Base-by-base conservation (phyloP, 257 asterid species). In the Plantago ovata region DNA sequence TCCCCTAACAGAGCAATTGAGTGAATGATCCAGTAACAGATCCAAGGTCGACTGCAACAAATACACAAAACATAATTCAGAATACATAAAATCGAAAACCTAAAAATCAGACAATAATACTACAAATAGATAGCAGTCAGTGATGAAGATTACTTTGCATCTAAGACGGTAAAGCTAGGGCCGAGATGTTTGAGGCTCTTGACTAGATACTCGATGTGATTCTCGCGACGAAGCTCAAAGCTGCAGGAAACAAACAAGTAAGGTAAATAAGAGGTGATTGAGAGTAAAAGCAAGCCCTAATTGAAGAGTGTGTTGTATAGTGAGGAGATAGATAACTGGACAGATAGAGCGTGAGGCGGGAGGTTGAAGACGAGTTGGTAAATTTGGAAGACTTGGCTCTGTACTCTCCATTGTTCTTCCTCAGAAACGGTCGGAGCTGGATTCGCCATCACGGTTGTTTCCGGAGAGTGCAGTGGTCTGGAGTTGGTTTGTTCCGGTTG, bases 11-110 rank as follows among this genome's bases (percentile, higher is more conserved):
- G 52, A 56, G 95, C 86, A 70, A 93, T 79, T 10, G 98, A 81
- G 61, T 93, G 98, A 53, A 86, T 79, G 64, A 76, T 84, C 98
- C 98, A 89, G 70, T 93, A 93, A 78, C 97, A 89, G 59, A 93
- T 67, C 98, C 98, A 93, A 56, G 97, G 98, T 55, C 98, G 98
- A 68, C 98, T 93, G 76, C 14, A 39, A 10, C 23, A n/a, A 0
- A 55, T 6, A 56, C 66, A 41, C 66, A 75, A 75, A 18, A 12
- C 55, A 51, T 22, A 49, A 55, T 50, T n/a, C 5, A 20, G n/a
- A 39, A 13, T 21, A 39, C 39, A 72, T 28, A 8, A 28, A 28
- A 28, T 28, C 36, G 36, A 6, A 28, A 28, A n/a, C n/a, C n/a
- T n/a, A n/a, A n/a, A n/a, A n/a, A n/a, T n/a, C n/a, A n/a, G n/a